These are phyloP conservation scores for Colletotrichum higginsianum DNA, from an alignment of 2,329 filamentous ascomycete genomes.

Conservation along the genomic window DNA sequence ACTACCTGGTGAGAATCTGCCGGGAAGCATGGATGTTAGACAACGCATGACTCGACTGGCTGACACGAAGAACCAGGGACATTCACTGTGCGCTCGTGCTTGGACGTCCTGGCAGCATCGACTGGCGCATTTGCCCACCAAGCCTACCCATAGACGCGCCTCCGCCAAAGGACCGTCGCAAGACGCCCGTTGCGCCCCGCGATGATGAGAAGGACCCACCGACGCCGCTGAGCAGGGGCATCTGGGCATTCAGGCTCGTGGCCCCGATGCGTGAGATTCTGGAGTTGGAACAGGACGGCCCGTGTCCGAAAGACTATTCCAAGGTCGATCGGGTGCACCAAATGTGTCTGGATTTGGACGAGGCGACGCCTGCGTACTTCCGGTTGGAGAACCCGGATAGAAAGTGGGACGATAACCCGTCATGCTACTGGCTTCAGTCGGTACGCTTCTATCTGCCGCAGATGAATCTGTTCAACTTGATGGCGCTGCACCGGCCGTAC, in stretches of 20 bases:
- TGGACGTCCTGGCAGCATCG: constrained; percentile 70
- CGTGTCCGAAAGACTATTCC: constrained; percentile 67
- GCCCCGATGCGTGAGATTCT: constrained; percentile 67
- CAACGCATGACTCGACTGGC: constrained; percentile 35
- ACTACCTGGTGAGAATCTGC: constrained; percentile 53
- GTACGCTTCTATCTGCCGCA: constrained; percentile 64
- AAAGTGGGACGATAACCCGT: constrained; percentile 67
- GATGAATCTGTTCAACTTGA: constrained; percentile 65
- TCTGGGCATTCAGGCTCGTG: constrained; percentile 66
- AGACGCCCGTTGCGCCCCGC: constrained; percentile 64
- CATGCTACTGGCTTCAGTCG: constrained; percentile 67
- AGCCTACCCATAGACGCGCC: constrained; percentile 69
- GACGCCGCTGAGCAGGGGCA: constrained; percentile 67
- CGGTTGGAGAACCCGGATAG: constrained; percentile 70
- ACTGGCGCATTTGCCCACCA: constrained; percentile 62
- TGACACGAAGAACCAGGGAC: constrained; percentile 59
- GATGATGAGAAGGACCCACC: constrained; percentile 65
- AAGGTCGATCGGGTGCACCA: constrained; percentile 69
- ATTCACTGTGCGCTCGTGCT: constrained; percentile 67
- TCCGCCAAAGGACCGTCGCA: constrained; percentile 62
- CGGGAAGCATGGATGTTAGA: constrained; percentile 26
- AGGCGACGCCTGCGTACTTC: constrained; percentile 66
- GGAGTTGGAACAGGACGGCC: constrained; percentile 69
- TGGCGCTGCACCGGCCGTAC: constrained; percentile 74
- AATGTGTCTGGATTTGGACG: constrained; percentile 63